Percentiles rank a stretch among this genome's conserved stretches.
Conservation (phyloP, 202 grass and related monocot genomes). For the Alloteropsis angusta region DNA sequence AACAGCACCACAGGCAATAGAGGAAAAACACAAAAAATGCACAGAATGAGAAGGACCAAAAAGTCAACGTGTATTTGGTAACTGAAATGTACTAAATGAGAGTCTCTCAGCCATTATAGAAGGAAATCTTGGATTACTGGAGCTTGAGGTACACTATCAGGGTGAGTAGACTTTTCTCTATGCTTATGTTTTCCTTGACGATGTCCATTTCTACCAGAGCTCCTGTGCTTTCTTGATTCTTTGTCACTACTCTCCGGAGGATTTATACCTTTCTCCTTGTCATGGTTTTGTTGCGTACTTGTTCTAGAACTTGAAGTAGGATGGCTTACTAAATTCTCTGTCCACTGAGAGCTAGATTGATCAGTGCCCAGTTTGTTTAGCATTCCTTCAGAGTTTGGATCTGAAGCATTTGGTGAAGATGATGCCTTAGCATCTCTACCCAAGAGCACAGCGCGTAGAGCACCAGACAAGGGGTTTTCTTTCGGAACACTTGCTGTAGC, state of each 20-base stretch:
- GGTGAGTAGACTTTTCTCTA: slow-evolving; percentile 40
- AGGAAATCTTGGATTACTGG: slow-evolving; percentile 91
- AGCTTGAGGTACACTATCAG: slow-evolving; percentile 35
- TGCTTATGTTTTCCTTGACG: slow-evolving; percentile 54
- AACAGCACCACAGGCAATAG: not conserved
- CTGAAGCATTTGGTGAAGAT: slow-evolving; percentile 24
- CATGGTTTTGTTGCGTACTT: slow-evolving; percentile 29
- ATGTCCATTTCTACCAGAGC: slow-evolving; percentile 33
- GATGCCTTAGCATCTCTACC: slow-evolving; percentile 39
- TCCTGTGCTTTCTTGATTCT: slow-evolving; percentile 34
- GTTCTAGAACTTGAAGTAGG: slow-evolving; percentile 37
- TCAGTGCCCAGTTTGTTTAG: slow-evolving; percentile 14
- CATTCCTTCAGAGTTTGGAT: slow-evolving; percentile 21
- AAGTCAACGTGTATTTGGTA: slow-evolving; percentile 1
- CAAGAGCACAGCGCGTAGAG: slow-evolving; percentile 46
- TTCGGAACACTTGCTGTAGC: slow-evolving; percentile 28
- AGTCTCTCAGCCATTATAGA: slow-evolving; percentile 39
- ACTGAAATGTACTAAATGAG: slow-evolving; percentile 21
- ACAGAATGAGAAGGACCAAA: not conserved
- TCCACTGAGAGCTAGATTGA: slow-evolving; percentile 32
- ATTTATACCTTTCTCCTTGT: slow-evolving; percentile 41
- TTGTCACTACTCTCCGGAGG: slow-evolving; percentile 41
- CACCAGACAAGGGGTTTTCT: slow-evolving; percentile 43
- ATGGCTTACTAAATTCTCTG: slow-evolving; percentile 26
- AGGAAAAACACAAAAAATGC: not conserved